Conservation (phyloP, 176 grass and related monocot genomes). For the Oryza punctata region DNA sequence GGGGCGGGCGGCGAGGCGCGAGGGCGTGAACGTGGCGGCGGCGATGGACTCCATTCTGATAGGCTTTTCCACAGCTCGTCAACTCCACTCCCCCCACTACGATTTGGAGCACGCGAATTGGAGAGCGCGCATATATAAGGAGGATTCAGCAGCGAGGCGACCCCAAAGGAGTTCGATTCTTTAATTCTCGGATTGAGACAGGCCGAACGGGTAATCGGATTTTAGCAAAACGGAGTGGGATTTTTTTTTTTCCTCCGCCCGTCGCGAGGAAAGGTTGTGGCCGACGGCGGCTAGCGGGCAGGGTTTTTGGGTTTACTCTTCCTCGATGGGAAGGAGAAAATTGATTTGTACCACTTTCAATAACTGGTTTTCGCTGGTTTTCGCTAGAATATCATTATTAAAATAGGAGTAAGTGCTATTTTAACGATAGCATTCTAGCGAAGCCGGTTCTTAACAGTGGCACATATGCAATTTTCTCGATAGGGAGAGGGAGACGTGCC, state of each 20-base stretch:
- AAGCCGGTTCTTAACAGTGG: no score
- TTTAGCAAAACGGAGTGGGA: not conserved
- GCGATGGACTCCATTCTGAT: slow-evolving; percentile 50
- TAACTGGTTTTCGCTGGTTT: no score
- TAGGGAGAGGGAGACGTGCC: not conserved
- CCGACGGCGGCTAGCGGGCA: slow-evolving; percentile 1
- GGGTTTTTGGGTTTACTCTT: slow-evolving; percentile 14
- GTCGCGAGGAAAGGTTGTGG: not conserved
- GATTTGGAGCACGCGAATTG: slow-evolving; percentile 22
- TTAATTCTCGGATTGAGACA: not conserved
- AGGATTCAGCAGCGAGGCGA: not conserved
- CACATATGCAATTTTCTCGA: no score
- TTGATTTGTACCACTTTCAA: no score
- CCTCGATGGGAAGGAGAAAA: no score
- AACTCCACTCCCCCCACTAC: not conserved
- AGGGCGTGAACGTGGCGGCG: slow-evolving; percentile 43
- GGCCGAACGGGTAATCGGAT: not conserved
- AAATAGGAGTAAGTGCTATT: no score
- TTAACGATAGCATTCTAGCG: no score
- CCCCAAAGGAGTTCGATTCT: not conserved
- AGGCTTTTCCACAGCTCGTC: not conserved
- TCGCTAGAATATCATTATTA: no score
- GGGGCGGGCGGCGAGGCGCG: slow-evolving; percentile 18
- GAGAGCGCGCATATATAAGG: slow-evolving; percentile 17
- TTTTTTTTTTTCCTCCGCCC: not conserved